Evolutionary conservation across 495 filamentous ascomycete species (phyloP).

Genomic region (Delitschia confertaspora): DNA sequence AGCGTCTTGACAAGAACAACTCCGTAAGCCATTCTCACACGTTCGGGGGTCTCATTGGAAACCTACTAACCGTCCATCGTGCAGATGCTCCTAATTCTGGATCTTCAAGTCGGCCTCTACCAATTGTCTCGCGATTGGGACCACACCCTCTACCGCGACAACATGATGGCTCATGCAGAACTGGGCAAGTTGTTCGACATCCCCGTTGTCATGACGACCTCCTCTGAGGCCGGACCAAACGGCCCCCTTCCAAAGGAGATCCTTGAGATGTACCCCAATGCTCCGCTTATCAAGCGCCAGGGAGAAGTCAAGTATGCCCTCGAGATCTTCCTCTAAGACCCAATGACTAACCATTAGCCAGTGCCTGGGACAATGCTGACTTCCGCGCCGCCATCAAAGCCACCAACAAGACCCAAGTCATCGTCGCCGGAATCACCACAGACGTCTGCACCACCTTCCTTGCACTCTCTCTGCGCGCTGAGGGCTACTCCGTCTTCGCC

Average conservation of each 20-base stretch:
- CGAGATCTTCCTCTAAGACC: neutral
- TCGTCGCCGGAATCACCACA: conserved; percentile 65
- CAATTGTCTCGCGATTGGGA: conserved; percentile 56
- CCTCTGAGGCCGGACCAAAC: conserved; percentile 53
- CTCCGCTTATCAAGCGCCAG: conserved; percentile 56
- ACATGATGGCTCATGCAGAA: conserved; percentile 59
- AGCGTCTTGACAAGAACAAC: conserved; percentile 50
- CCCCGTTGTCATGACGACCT: conserved; percentile 62
- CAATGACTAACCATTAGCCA: neutral
- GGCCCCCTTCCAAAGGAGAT: conserved; percentile 65
- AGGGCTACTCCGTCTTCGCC: conserved; percentile 68
- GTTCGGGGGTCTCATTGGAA: neutral
- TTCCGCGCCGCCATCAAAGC: conserved; percentile 59
- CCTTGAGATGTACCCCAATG: conserved; percentile 54
- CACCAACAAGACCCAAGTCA: conserved; percentile 59
- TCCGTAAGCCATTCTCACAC: conserved; percentile 35
- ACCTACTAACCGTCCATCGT: conserved; percentile 3
- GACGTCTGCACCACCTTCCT: conserved; percentile 73
- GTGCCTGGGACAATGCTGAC: conserved; percentile 66
- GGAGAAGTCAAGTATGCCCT: conserved; percentile 58
- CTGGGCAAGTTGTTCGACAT: conserved; percentile 59
- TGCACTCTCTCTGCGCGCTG: conserved; percentile 59
- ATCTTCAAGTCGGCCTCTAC: conserved; percentile 64
- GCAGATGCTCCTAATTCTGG: conserved; percentile 56
- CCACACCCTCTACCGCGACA: conserved; percentile 53